A percentile compares a stretch with the other conserved stretches of the same genome.
phyloP scores from a whole-genome alignment of 2,329 filamentous ascomycete species.

The Grosmannia serpens region DNA sequence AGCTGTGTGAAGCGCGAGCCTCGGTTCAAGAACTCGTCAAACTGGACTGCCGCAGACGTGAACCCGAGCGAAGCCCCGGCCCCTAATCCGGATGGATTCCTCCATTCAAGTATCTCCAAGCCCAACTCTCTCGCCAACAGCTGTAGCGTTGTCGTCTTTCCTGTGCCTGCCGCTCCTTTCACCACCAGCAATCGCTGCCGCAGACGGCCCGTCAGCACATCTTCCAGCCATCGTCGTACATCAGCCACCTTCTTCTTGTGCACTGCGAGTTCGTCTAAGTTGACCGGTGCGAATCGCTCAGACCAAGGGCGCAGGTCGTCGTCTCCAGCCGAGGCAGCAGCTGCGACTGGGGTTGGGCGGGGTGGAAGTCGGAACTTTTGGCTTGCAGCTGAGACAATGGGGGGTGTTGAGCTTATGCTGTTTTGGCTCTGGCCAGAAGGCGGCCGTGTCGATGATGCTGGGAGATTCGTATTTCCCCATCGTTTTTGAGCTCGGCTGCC shows the following conservation, averaged over 20 bases:
- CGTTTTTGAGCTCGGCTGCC: conserved; percentile 45
- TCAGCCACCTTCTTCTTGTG: conserved; percentile 91
- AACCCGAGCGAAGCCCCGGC: conserved; percentile 38
- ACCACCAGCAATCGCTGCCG: conserved; percentile 68
- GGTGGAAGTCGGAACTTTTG: conserved; percentile 2
- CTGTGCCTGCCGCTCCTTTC: conserved; percentile 82
- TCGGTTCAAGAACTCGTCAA: conserved; percentile 82
- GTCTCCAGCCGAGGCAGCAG: conserved; percentile 14
- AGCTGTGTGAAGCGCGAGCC: conserved; percentile 63
- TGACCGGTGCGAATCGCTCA: conserved; percentile 66
- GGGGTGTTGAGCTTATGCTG: conserved; percentile 20
- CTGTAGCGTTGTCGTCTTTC: conserved; percentile 80
- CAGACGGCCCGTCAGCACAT: conserved; percentile 54
- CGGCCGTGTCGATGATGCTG: conserved; percentile 11
- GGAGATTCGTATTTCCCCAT: conserved; percentile 24
- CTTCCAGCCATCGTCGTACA: conserved; percentile 71
- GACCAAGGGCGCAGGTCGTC: conserved; percentile 70
- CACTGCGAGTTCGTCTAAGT: conserved; percentile 75
- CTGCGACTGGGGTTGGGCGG: not conserved
- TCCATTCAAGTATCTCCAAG: conserved; percentile 79
- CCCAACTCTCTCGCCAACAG: conserved; percentile 68
- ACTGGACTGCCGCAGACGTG: conserved; percentile 64
- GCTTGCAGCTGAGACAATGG: not conserved
- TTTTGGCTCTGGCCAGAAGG: conserved; percentile 5
- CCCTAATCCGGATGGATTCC: conserved; percentile 58